Conservation (phyloP, 1,284 basidiomycete genomes). For the Clitocybe nebularis region DNA sequence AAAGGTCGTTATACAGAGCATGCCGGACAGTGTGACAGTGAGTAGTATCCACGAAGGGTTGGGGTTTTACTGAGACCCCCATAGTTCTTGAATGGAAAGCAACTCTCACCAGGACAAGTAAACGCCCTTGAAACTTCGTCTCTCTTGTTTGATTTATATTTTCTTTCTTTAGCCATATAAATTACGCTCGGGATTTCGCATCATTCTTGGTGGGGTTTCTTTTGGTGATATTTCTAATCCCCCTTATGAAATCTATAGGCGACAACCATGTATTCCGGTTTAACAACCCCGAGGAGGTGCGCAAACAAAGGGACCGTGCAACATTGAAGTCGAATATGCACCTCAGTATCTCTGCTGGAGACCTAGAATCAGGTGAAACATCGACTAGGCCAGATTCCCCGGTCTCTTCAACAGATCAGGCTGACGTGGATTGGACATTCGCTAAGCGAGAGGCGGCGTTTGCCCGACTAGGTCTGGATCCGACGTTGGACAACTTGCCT, state of each 20-base stretch:
- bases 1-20: conserved; percentile 77
- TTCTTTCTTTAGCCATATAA: conserved; percentile 57
- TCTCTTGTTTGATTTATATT: conserved; percentile 21
- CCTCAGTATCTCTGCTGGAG: conserved; percentile 57
- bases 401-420: conserved; percentile 59
- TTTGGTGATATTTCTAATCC: neutral
- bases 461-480: conserved; percentile 78
- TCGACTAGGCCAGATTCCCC: conserved; percentile 78
- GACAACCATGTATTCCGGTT: conserved; percentile 98
- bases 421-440: conserved; percentile 89
- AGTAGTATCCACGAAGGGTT: conserved; percentile 23
- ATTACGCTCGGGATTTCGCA: conserved; percentile 89
- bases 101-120: conserved; percentile 73
- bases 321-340: conserved; percentile 67
- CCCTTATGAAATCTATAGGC: conserved; percentile 43
- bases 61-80: conserved; percentile 4
- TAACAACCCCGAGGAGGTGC: conserved; percentile 93
- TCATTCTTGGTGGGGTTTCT: conserved; percentile 76
- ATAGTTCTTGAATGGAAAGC: conserved; percentile 91
- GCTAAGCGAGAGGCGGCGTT: conserved; percentile 90
- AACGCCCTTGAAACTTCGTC: too few relatives aligned
- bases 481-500: conserved; percentile 84
- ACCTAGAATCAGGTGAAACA: conserved; percentile 51
- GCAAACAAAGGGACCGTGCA: conserved; percentile 81
- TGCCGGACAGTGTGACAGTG: conserved; percentile 83